Evolutionary conservation across 2,329 filamentous ascomycete genomes (phyloP), one percentile per base, ranked within the genome.

Genomic region (Fonsecaea nubica): DNA sequence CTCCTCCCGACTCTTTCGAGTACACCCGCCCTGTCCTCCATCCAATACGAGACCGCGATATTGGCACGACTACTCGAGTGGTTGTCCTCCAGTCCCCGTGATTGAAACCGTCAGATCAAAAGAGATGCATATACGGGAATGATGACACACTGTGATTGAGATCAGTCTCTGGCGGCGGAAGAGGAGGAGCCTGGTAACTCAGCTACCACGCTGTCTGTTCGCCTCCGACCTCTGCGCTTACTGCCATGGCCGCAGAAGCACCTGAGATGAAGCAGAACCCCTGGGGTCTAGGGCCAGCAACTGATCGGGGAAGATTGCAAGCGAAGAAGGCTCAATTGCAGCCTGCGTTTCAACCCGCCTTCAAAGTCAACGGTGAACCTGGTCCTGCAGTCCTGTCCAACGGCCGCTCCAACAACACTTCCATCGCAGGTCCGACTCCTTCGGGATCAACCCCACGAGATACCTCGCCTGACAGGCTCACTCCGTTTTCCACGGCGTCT

Each of bases 321-420:
- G 13, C 5, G 7, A 64, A 55, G 36, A 57, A 50, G 21, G 40
- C 40, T 12, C 52, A 56, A 32, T 45, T 45, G 12, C 50, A 67
- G n/a, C n/a, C 48, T 4, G 8, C 66, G n/a, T 61, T 52, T 15
- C 45, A 61, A n/a, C 58, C 62, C 40, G 57, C 57, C 35, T 25
- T 53, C 55, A 58, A 10, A 10, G 36, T 63, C 18, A 69, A 67
- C 48, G 67, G 68, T 9, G 55, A 64, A 25, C 68, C 68, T 13
- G 68, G 68, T 7, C 68, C 68, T 32, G 63, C 63, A 12, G 38
- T 70, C 32, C 54, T 62, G n/a, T 64, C 57, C 9, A 54, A 58
- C n/a, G 61, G 61, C 10, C 36, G 42, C 33, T 30, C 53, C 18
- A 52, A 33, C 35, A 53, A 62, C n/a, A 21, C 32, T 1, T 5